A percentile compares a stretch with the other conserved stretches of the same genome.
These are phyloP conservation scores for Mortierella sp. DNA, from an alignment of 371 early-diverging fungal species.

Conservation along the genomic window DNA sequence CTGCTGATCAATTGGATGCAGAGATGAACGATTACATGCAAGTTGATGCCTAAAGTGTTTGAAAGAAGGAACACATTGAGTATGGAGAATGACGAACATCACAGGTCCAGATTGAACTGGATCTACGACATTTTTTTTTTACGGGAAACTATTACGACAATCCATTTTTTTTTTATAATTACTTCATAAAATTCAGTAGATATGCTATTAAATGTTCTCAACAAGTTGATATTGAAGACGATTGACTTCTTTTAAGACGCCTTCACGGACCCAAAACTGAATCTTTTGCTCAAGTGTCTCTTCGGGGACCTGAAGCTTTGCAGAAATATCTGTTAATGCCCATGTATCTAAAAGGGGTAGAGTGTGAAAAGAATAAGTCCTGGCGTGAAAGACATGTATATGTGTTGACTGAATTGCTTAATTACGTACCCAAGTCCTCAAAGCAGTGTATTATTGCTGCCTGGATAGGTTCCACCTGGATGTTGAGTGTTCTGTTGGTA, in stretches of 20 bases:
- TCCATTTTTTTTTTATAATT: background rate
- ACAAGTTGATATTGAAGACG: conserved; percentile 32
- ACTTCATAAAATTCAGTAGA: background rate
- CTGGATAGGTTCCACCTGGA: conserved; percentile 59
- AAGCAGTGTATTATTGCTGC: conserved; percentile 66
- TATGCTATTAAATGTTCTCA: conserved; percentile 7
- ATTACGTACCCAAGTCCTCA: conserved; percentile 48
- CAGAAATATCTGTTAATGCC: conserved; percentile 54
- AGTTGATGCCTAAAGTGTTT: conserved; percentile 52
- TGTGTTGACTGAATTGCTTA: background rate
- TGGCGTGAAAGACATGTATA: background rate
- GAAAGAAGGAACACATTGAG: background rate
- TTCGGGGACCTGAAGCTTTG: conserved; percentile 51
- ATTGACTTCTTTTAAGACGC: conserved; percentile 18
- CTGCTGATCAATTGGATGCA: conserved; percentile 77
- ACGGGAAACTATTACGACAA: too few species aligned
- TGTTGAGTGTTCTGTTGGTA: conserved; percentile 57
- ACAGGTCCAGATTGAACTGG: background rate
- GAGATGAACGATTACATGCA: conserved; percentile 83
- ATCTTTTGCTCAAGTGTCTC: conserved; percentile 33
- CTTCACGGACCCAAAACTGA: conserved; percentile 41
- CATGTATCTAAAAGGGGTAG: conserved; percentile 39
- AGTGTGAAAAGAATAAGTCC: conserved; percentile 1
- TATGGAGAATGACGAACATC: background rate
- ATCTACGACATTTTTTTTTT: background rate